These are phyloP conservation scores for Kwoniella newhampshirensis DNA, from an alignment of 768 basidiomycete species.

Conservation along the genomic window DNA sequence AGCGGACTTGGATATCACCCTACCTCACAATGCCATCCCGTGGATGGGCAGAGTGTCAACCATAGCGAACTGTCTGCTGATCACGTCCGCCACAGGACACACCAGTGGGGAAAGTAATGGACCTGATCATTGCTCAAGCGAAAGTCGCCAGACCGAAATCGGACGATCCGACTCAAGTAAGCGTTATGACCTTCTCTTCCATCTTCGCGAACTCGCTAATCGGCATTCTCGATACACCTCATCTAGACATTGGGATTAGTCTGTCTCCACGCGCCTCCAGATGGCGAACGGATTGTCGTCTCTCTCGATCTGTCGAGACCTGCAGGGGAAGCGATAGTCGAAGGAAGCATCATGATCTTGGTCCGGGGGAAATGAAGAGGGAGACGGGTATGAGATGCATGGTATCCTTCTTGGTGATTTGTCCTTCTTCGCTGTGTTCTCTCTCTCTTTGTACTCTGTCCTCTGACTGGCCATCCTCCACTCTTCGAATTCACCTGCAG, in stretches of 20 bases:
- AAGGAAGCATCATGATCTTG: slow-evolving; percentile 26
- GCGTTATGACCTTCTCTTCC: neutral
- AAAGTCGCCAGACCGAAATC: slow-evolving; percentile 15
- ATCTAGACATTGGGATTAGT: slow-evolving; percentile 5
- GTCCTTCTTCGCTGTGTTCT: neutral
- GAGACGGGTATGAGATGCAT: slow-evolving; percentile 33
- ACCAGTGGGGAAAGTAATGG: slow-evolving; percentile 36
- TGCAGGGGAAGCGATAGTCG: slow-evolving; percentile 18
- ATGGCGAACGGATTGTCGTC: slow-evolving; percentile 1
- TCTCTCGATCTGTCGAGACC: slow-evolving; percentile 19
- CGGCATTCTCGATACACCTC: too few relatives aligned
- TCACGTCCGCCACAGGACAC: too few relatives aligned
- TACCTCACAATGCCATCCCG: too few relatives aligned
- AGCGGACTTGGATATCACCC: too few relatives aligned
- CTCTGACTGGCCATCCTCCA: too few relatives aligned
- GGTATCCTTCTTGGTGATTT: slow-evolving; percentile 14
- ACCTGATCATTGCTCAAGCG: slow-evolving; percentile 21
- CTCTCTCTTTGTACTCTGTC: neutral
- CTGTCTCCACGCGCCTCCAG: slow-evolving; percentile 1
- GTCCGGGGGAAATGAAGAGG: neutral
- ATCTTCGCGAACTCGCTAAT: too few relatives aligned
- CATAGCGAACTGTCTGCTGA: too few relatives aligned
- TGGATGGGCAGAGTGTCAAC: too few relatives aligned
- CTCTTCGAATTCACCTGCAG: too few relatives aligned
- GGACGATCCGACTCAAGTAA: slow-evolving; percentile 23